These are phyloP conservation scores for Naganishia cerealis DNA, from an alignment of 1,284 basidiomycete genomes.

Conservation along the genomic window DNA sequence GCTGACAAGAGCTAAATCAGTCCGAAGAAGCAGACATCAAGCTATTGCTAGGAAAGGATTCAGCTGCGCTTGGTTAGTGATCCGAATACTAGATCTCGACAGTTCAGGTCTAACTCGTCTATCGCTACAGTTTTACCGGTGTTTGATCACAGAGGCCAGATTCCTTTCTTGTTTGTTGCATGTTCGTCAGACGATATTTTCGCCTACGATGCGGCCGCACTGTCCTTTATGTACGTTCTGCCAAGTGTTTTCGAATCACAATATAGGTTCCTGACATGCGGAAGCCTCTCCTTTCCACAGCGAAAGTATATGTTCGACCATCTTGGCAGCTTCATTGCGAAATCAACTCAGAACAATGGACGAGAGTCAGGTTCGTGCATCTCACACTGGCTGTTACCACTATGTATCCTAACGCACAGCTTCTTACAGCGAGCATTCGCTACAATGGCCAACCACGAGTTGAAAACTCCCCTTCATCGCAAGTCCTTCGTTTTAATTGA, in stretches of 20 bases:
- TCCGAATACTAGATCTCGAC: background rate
- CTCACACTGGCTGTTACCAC: background rate
- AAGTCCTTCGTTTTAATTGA: slow-evolving; percentile 21
- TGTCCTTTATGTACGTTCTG: slow-evolving; percentile 42
- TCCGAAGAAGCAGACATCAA: slow-evolving; percentile 19
- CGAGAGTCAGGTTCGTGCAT: slow-evolving; percentile 36
- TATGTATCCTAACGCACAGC: background rate
- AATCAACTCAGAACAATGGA: slow-evolving; percentile 20
- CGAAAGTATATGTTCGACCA: slow-evolving; percentile 45
- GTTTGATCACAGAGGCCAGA: slow-evolving; percentile 48
- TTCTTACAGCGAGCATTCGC: slow-evolving; percentile 39
- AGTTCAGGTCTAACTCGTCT: background rate
- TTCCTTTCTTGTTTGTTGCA: slow-evolving; percentile 46
- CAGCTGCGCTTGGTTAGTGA: slow-evolving; percentile 10
- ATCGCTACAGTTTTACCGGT: slow-evolving; percentile 42
- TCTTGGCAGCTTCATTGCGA: slow-evolving; percentile 35
- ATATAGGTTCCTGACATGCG: background rate
- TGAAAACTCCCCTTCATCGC: slow-evolving; percentile 44
- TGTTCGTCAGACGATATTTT: slow-evolving; percentile 49
- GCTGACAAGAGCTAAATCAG: background rate
- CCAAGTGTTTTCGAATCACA: no score
- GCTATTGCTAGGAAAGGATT: slow-evolving; percentile 11
- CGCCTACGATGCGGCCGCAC: slow-evolving; percentile 44
- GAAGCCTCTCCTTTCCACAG: background rate
- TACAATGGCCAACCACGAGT: slow-evolving; percentile 41